Conservation (phyloP, 306 rosid species). For the Quercus glauca region DNA sequence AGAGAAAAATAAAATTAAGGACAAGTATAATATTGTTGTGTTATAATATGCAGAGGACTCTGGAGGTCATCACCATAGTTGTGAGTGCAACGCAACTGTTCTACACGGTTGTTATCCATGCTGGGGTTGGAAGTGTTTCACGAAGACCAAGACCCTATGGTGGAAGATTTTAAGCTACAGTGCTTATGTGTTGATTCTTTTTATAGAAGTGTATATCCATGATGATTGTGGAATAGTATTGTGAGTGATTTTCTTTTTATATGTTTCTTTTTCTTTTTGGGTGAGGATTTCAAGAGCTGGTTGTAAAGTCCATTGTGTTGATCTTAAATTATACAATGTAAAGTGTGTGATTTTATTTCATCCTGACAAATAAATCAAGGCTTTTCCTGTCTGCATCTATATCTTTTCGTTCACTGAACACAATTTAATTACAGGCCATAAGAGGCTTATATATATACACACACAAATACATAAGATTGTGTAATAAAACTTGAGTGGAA, state of each 20-base stretch:
- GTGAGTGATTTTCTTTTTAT: neutral
- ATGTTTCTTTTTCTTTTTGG: neutral
- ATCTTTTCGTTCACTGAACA: neutral
- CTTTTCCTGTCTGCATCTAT: neutral
- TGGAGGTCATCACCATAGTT: constrained; percentile 66
- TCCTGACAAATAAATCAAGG: neutral
- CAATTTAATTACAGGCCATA: too few relatives aligned
- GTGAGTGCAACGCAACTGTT: constrained; percentile 75
- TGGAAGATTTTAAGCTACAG: constrained; percentile 34
- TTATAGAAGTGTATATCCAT: neutral
- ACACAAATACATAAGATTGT: too few relatives aligned
- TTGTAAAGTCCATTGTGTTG: neutral
- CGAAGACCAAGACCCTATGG: neutral
- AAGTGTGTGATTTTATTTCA: neutral
- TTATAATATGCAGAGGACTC: constrained; percentile 50
- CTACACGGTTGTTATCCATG: constrained; percentile 57
- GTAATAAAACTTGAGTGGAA: neutral
- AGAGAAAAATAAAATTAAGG: neutral
- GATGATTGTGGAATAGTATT: neutral
- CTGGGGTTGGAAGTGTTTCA: constrained; percentile 39
- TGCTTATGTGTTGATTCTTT: neutral
- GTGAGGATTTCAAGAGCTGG: neutral
- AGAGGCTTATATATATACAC: too few relatives aligned
- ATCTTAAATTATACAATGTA: neutral
- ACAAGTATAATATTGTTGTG: neutral